Conservation (phyloP, 2,329 filamentous ascomycete genomes). For the Diaporthe vexans region DNA sequence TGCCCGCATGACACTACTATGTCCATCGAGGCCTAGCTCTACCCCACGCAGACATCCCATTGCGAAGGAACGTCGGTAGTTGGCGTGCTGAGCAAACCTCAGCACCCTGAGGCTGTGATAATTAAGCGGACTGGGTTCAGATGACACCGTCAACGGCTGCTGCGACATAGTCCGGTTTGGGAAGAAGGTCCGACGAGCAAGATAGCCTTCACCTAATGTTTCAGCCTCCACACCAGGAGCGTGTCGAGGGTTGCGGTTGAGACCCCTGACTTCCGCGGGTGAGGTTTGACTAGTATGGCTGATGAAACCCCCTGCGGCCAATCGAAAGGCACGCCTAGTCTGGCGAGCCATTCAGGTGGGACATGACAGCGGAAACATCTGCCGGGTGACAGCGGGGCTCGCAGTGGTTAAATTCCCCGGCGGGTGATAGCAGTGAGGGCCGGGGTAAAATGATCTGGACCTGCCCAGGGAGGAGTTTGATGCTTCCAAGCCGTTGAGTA, state of each 20-base stretch:
- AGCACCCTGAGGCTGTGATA: background rate
- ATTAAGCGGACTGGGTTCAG: conserved; percentile 10
- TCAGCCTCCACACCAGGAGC: conserved; percentile 22
- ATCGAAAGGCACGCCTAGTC: conserved; percentile 15
- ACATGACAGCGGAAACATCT: conserved; percentile 29
- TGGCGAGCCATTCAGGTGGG: conserved; percentile 28
- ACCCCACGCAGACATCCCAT: background rate
- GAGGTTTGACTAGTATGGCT: conserved; percentile 21
- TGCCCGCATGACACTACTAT: conserved; percentile 13
- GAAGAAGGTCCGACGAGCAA: conserved; percentile 27
- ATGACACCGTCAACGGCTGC: conserved; percentile 29
- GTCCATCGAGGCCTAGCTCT: conserved; percentile 2
- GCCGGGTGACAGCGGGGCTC: conserved; percentile 24
- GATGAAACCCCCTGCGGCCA: conserved; percentile 21
- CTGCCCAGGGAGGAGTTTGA: background rate
- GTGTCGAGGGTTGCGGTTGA: conserved; percentile 20
- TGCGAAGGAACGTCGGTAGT: conserved; percentile 4
- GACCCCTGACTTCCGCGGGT: background rate
- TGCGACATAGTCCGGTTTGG: conserved; percentile 28
- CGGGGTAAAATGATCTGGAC: background rate
- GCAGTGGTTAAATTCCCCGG: background rate
- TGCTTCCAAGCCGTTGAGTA: conserved; percentile 4
- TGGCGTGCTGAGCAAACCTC: background rate
- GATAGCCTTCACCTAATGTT: conserved; percentile 32
- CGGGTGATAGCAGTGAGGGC: background rate